Percentiles rank a stretch among this genome's conserved stretches.
These are phyloP conservation scores for Sugiyamaella chiloensis DNA, from an alignment of 805 yeast genomes.

Conservation along the genomic window DNA sequence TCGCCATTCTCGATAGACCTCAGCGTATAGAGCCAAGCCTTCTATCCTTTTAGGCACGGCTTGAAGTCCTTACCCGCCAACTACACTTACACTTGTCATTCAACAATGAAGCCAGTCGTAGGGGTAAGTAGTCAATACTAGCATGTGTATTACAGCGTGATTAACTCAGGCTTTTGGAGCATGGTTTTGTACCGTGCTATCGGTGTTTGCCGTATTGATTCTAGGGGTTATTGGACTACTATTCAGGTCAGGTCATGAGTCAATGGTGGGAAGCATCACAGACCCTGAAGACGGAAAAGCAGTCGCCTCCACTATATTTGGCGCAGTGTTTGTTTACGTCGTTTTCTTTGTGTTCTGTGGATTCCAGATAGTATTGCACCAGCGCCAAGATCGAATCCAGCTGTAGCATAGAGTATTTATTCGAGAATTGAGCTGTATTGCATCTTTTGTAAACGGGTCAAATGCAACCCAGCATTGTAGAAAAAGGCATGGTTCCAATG, in stretches of 20 bases:
- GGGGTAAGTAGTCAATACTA: constrained; percentile 36
- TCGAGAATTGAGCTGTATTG: not conserved
- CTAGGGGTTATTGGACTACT: constrained; percentile 79
- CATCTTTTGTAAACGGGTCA: not conserved
- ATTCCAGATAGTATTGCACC: constrained; percentile 65
- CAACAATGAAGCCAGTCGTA: constrained; percentile 46
- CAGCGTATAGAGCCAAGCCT: too few relatives aligned
- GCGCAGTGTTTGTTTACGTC: constrained; percentile 82
- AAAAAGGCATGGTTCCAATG: not conserved
- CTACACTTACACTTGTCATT: not conserved
- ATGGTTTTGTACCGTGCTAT: constrained; percentile 90
- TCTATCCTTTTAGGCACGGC: too few relatives aligned
- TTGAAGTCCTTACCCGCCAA: constrained; percentile 5
- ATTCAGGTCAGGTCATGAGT: constrained; percentile 77
- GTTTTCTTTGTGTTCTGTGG: constrained; percentile 88
- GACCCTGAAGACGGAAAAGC: constrained; percentile 94
- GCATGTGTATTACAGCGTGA: constrained; percentile 37
- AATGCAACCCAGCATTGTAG: not conserved
- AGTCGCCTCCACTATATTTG: constrained; percentile 87
- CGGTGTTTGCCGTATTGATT: constrained; percentile 89
- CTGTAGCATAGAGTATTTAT: constrained; percentile 31
- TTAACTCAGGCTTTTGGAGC: constrained; percentile 90
- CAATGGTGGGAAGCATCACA: constrained; percentile 85
- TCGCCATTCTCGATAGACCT: too few relatives aligned
- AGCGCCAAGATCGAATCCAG: constrained; percentile 64